Evolutionary conservation across 2,329 filamentous ascomycete species (phyloP).

Genomic region (Grosmannia serpens): DNA sequence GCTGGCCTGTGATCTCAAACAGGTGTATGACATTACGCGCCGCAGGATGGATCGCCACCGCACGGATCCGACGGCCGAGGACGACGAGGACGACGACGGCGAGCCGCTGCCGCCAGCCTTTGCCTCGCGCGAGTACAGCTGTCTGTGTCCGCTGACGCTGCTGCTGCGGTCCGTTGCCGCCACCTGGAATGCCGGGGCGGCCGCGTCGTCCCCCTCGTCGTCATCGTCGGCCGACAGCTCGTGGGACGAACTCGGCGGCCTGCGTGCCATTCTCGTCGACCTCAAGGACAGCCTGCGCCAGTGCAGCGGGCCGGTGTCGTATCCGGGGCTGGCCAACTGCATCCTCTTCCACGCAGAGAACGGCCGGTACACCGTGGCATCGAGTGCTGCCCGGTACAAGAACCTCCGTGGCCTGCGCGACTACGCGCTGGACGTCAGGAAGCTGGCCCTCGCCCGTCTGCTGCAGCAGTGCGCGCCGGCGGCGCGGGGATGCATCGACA

Average conservation of each 20-base stretch:
- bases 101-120: not conserved
- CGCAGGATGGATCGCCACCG: not conserved
- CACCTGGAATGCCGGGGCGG: not conserved
- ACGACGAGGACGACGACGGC: not conserved
- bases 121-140: not conserved
- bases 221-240: not conserved
- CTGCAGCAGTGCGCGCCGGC: not conserved
- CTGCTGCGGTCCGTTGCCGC: not conserved
- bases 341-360: no score
- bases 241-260: not conserved
- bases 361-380: no score
- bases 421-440: not conserved
- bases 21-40: not conserved
- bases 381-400: not conserved
- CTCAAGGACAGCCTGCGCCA: not conserved
- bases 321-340: not conserved
- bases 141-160: not conserved
- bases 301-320: not conserved
- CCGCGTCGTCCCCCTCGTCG: not conserved
- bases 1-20: not conserved
- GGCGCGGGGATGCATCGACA: not conserved
- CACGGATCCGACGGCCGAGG: not conserved
- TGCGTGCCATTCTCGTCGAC: not conserved
- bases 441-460: not conserved
- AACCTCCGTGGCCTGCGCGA: not conserved